These are phyloP conservation scores for Apophysomyces variabilis DNA, from an alignment of 371 early-diverging fungal species.

Conservation along the genomic window DNA sequence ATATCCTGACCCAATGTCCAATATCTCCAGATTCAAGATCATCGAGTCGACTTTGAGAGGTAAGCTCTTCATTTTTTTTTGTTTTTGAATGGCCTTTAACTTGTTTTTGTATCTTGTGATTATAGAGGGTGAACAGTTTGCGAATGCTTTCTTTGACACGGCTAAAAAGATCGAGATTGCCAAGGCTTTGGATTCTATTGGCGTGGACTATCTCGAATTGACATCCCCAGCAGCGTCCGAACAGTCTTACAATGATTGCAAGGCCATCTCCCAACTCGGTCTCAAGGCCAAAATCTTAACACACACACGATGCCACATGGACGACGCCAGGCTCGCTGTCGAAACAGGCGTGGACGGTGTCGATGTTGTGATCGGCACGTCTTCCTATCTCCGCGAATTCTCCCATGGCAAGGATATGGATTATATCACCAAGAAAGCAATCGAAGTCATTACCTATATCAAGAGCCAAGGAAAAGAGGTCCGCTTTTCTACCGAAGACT, in stretches of 20 bases:
- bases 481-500: conserved; percentile 94
- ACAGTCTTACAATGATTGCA: conserved; percentile 88
- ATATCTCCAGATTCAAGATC: conserved; percentile 86
- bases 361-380: conserved; percentile 96
- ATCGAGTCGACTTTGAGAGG: conserved; percentile 91
- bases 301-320: conserved; percentile 95
- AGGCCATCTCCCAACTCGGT: conserved; percentile 85
- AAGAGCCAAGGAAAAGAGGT: conserved; percentile 93
- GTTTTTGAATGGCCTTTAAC: background rate
- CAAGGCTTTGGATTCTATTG: conserved; percentile 92
- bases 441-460: conserved; percentile 91
- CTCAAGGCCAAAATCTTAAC: conserved; percentile 96
- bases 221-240: conserved; percentile 95
- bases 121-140: conserved; percentile 95
- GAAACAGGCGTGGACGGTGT: conserved; percentile 95
- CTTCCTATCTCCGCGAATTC: conserved; percentile 88
- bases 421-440: conserved; percentile 90
- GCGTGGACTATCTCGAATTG: conserved; percentile 95
- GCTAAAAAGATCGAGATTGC: conserved; percentile 96
- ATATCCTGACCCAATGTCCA: conserved; percentile 74
- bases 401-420: conserved; percentile 97
- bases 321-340: conserved; percentile 91
- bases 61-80: conserved; percentile 26
- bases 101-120: background rate
- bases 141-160: conserved; percentile 94